Evolutionary conservation across 345 rosid species (phyloP), one percentile per base, ranked within the genome.

Genomic region (Euphorbia lathyris): DNA sequence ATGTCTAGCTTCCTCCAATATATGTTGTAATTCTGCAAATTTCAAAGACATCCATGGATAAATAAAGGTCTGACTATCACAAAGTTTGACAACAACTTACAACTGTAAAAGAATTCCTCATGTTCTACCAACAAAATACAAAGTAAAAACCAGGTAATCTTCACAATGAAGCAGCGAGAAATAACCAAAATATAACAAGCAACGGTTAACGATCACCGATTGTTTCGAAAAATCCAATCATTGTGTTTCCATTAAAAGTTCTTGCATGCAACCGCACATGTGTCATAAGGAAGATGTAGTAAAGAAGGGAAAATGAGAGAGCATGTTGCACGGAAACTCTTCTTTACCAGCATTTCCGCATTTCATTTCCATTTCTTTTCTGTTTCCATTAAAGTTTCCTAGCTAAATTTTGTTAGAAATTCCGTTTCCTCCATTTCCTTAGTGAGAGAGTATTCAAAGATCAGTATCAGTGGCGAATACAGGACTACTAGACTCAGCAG

Each of bases 1-100:
- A 59, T 78, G 76, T 51, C 69, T 80, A 13, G 88, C 83, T 38
- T 74, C 68, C 53, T 66, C 63, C 57, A 66, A 25, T 58, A 72
- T 72, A 66, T 58, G 65, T 19, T 66, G 19, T 48, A 65, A 12
- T 17, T 66, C 76, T 73, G 66, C 55, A 20, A 48, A 60, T 16
- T 64, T 43, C 0, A n/a, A 45, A 45, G 13, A 61, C 36, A 61
- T 20, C 2, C 40, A 30, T 11, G 29, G 3, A 25, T 25, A 23
- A 26, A 2, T 26, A 23, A 56, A 9, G 17, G 9, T 58, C 10
- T 29, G 9, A 9, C 36, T 2, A 42, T 42, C 25, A 1, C 22
- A 63, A 40, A 40, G 2, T 5, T 17, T 22, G 27, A n/a, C n/a
- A n/a, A 12, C 4, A 20, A 27, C 38, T 6, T 9, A 23, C 34